Percentiles rank a stretch among this genome's conserved stretches.
Evolutionary conservation across 257 asterid species (phyloP).

Genomic region (Solanum rostratum): DNA sequence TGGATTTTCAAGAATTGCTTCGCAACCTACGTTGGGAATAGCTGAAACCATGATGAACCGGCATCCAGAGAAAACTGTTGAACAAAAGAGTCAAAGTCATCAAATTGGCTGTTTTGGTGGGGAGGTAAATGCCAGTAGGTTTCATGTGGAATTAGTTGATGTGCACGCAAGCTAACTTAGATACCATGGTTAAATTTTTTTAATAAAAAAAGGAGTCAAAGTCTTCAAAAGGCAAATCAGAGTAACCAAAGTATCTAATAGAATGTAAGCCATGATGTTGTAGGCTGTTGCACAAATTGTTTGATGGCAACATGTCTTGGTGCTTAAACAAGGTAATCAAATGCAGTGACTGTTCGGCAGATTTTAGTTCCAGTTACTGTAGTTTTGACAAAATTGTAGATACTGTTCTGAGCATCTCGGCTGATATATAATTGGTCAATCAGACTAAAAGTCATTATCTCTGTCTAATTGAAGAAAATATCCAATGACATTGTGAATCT

Average conservation of each 20-base stretch:
- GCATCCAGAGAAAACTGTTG: background rate
- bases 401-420: background rate
- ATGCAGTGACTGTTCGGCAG: background rate
- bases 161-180: background rate
- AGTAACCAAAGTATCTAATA: background rate
- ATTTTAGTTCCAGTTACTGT: background rate
- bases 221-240: background rate
- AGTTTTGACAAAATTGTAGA: background rate
- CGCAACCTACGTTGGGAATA: background rate
- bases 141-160: background rate
- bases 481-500: background rate
- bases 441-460: background rate
- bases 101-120: background rate
- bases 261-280: background rate
- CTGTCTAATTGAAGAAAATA: background rate
- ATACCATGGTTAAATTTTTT: background rate
- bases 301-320: background rate
- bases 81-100: background rate
- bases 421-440: background rate
- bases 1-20: constrained; percentile 1
- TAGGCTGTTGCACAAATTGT: background rate
- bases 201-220: background rate
- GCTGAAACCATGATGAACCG: background rate
- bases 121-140: background rate
- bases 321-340: background rate